Evolutionary conservation across 768 basidiomycete genomes (phyloP).

Genomic region (Lepiota venenata): DNA sequence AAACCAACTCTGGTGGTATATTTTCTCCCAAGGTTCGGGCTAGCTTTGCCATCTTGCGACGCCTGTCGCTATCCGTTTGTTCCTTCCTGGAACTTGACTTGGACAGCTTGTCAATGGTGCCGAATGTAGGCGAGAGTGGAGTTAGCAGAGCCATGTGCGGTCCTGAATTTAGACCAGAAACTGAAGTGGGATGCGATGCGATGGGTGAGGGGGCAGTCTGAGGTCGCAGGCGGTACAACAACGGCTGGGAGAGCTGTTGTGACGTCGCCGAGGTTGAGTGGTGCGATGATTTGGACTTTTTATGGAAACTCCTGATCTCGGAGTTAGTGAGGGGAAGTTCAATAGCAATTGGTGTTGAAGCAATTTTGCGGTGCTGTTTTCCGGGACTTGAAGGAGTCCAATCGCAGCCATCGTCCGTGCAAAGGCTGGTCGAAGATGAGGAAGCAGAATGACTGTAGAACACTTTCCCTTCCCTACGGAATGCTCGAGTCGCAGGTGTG

Average conservation of each 20-base stretch:
- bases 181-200: not conserved
- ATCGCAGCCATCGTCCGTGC: conserved; percentile 15
- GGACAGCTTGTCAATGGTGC: not conserved
- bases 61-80: conserved; percentile 24
- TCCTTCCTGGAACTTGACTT: not conserved
- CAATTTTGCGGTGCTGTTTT: conserved; percentile 5
- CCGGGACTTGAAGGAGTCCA: conserved; percentile 12
- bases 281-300: conserved; percentile 3
- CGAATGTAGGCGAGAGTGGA: conserved; percentile 1
- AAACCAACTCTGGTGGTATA: conserved; percentile 54
- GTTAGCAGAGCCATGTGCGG: conserved; percentile 6
- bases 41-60: conserved; percentile 57
- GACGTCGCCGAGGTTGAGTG: conserved; percentile 3
- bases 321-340: conserved; percentile 16
- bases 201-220: conserved; percentile 6
- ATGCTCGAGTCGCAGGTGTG: conserved; percentile 11
- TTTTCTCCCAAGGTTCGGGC: conserved; percentile 55
- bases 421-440: conserved; percentile 13
- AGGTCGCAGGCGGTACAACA: conserved; percentile 23
- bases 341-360: conserved; percentile 16
- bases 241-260: conserved; percentile 23
- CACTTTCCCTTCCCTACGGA: conserved; percentile 13
- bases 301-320: not conserved
- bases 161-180: not conserved
- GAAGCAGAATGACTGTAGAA: conserved; percentile 9